Evolutionary conservation across 495 filamentous ascomycete species (phyloP).

Genomic region (Podospora appendiculata): DNA sequence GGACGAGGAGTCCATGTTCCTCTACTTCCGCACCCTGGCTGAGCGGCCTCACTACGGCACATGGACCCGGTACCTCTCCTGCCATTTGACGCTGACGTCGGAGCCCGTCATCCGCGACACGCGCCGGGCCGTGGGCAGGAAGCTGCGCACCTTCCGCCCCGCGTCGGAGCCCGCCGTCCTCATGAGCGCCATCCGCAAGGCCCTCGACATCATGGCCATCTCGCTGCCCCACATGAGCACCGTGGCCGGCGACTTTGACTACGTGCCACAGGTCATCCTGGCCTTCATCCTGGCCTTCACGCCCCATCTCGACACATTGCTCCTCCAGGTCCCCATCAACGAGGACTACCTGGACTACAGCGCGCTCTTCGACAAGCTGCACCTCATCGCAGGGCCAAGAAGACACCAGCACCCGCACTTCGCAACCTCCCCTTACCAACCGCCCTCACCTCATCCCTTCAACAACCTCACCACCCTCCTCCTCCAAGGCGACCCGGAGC

Average conservation of each 20-base stretch:
- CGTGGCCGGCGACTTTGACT: conserved; percentile 5
- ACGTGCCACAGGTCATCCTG: conserved; percentile 16
- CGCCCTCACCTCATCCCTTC: conserved; percentile 2
- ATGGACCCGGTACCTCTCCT: conserved; percentile 20
- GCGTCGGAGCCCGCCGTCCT: background rate
- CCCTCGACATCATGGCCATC: background rate
- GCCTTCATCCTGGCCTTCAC: conserved; percentile 13
- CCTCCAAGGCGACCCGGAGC: conserved; percentile 19
- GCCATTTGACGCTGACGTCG: conserved; percentile 21
- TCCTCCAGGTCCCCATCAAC: conserved; percentile 22
- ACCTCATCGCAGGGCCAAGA: background rate
- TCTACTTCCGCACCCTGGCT: conserved; percentile 22
- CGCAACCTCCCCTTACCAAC: background rate
- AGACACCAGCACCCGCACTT: background rate
- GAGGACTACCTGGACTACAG: conserved; percentile 17
- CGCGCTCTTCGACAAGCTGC: conserved; percentile 3
- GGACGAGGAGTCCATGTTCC: conserved; percentile 13
- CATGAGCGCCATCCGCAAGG: background rate
- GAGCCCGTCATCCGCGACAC: conserved; percentile 14
- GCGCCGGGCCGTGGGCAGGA: conserved; percentile 7
- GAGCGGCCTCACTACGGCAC: conserved; percentile 10
- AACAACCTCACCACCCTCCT: conserved; percentile 8
- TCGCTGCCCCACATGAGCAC: background rate
- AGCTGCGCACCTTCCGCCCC: conserved; percentile 4
- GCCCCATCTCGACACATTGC: conserved; percentile 16